Percentiles rank a stretch among this genome's conserved stretches.
These are phyloP conservation scores for Phytophthora agathidicida DNA, from an alignment of 352 stramenopile species.

Conservation along the genomic window DNA sequence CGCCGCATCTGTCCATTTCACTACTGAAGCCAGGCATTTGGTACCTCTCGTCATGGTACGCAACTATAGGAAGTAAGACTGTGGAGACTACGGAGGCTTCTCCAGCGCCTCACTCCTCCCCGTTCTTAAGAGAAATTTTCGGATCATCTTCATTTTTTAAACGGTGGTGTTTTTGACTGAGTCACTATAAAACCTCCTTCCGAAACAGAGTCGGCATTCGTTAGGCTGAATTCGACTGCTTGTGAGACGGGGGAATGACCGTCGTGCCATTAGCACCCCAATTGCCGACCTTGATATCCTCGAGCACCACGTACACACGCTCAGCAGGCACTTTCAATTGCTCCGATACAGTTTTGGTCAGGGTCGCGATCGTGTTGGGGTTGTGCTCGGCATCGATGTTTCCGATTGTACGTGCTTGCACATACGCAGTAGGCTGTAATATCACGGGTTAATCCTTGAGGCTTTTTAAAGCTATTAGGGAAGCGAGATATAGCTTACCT, in stretches of 20 bases:
- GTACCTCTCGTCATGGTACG: no score
- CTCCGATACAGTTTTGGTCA: slow-evolving; percentile 14
- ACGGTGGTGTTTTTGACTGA: no score
- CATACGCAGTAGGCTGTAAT: slow-evolving; percentile 44
- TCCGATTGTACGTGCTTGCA: slow-evolving; percentile 32
- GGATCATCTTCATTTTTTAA: no score
- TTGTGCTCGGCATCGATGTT: slow-evolving; percentile 41
- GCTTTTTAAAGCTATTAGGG: slow-evolving; percentile 2
- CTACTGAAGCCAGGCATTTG: no score
- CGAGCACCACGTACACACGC: slow-evolving; percentile 19
- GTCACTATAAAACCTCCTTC: no score
- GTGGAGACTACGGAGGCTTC: no score
- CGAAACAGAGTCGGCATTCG: no score
- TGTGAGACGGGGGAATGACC: slow-evolving; percentile 7
- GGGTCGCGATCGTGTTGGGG: slow-evolving; percentile 24
- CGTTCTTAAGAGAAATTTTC: no score
- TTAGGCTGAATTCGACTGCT: no score
- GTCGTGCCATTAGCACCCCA: slow-evolving; percentile 6
- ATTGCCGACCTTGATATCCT: slow-evolving; percentile 30
- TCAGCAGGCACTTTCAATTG: slow-evolving; percentile 4
- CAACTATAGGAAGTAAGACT: no score
- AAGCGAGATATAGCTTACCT: slow-evolving; percentile 21
- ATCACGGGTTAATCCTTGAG: slow-evolving; percentile 19
- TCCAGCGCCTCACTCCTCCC: no score
- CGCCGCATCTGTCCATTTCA: no score